Evolutionary conservation across 768 basidiomycete genomes (phyloP), one percentile per base, ranked within the genome.

Genomic region (Calocera cornea): DNA sequence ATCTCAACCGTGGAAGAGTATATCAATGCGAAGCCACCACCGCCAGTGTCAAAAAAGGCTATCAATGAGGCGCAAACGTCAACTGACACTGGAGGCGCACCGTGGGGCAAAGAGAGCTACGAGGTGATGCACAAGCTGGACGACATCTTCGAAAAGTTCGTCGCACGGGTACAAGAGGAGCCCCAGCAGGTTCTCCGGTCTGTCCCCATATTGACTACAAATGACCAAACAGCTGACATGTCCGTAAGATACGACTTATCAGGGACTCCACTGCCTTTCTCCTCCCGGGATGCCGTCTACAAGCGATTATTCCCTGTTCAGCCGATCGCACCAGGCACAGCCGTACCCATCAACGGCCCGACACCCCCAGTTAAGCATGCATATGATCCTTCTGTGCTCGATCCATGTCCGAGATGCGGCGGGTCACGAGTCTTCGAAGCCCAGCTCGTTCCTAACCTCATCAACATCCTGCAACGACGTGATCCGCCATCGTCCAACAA

Each of bases 381-480:
- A 0, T 97, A 87, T 76, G 76, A 80, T 50, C 77, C 85, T 2
- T 72, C 79, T 0, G 75, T 80, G 8, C 78, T 93, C 34, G 85
- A 88, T 0, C 69, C 76, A 0, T 98, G 95, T 74, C 80, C 85
- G 1, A 72, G 77, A 16, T 98, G 95, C 78, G 78, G 80, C 40
- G 80, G 83, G 1, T 78, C 78, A 49, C 83, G 92, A 17, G 83
- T 87, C 24, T 98, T 97, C 75, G 95, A 98, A 75, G 89, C 89
- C 72, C 95, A 98, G 75, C 80, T 97, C 65, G 95, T 95, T 86
- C 95, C 95, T 1, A 92, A 93, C 74, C 78, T 97, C 65, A 93
- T 97, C 75, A 90, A 90, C 65, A 77, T 91, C 16, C 79, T 97
- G 16, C 79, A 81, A 64, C 73, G 73, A 11, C 68, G 73, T 11